A percentile compares a stretch with the other conserved stretches of the same genome.
Evolutionary conservation across 306 rosid species (phyloP).

Genomic region (Lagenaria siceraria): DNA sequence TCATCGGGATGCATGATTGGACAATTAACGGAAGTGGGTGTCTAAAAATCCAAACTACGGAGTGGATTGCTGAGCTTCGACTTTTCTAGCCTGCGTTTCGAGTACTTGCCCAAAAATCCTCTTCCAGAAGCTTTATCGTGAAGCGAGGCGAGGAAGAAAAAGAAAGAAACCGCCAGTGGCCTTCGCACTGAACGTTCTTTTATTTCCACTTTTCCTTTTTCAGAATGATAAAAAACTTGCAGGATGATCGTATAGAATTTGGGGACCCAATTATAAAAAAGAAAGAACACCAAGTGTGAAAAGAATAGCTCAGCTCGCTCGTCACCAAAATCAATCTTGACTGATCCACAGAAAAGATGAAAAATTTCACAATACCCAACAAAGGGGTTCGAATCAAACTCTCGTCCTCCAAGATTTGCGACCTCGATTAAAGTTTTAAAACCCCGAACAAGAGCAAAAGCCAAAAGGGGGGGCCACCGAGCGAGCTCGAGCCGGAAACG

Average conservation of each 20-base stretch:
- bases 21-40: neutral
- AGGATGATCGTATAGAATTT: neutral
- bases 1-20: conserved; percentile 34
- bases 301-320: neutral
- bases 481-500: neutral
- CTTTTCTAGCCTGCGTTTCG: neutral
- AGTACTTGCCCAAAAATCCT: neutral
- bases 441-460: neutral
- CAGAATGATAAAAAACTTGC: neutral
- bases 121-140: conserved; percentile 5
- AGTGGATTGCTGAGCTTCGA: neutral
- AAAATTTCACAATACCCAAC: neutral
- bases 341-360: neutral
- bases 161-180: conserved; percentile 1
- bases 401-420: neutral
- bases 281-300: neutral
- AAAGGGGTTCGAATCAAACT: neutral
- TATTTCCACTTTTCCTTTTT: neutral
- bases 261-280: neutral
- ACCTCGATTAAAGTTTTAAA: neutral
- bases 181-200: neutral
- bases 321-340: neutral
- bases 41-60: neutral
- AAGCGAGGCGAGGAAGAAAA: neutral
- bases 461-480: neutral